Percentiles rank a stretch among this genome's conserved stretches.
These are phyloP conservation scores for Microdochium nivale DNA, from an alignment of 2,329 filamentous ascomycete genomes.

Conservation along the genomic window DNA sequence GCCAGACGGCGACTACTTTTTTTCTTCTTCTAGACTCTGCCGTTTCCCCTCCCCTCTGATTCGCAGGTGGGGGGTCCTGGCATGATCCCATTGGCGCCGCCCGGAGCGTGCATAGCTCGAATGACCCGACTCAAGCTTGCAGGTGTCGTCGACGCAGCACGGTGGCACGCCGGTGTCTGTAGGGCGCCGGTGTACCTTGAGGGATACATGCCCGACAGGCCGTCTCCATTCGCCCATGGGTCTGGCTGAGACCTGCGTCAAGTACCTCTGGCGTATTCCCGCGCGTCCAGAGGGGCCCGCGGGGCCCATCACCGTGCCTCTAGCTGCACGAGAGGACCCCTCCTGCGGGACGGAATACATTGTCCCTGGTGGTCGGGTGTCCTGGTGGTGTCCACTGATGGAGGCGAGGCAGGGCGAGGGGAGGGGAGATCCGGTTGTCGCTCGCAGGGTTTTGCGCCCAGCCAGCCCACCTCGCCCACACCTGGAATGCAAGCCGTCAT, in stretches of 20 bases:
- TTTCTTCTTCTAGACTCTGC: background rate
- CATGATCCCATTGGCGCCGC: background rate
- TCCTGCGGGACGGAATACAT: background rate
- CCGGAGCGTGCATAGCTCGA: background rate
- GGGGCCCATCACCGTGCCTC: too few relatives aligned
- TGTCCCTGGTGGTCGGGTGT: background rate
- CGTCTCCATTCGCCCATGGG: background rate
- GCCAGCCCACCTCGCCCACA: too few relatives aligned
- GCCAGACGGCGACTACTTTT: background rate
- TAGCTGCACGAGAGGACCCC: background rate
- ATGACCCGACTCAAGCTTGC: background rate
- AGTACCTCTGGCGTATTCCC: background rate
- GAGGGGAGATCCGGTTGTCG: too few relatives aligned
- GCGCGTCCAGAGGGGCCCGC: too few relatives aligned
- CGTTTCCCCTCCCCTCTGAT: background rate
- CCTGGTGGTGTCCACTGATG: too few relatives aligned
- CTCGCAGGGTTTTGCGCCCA: too few relatives aligned
- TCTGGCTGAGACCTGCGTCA: background rate
- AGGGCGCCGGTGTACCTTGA: background rate
- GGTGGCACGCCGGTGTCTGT: too few relatives aligned
- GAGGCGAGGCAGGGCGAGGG: too few relatives aligned
- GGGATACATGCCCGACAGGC: background rate
- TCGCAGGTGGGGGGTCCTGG: background rate
- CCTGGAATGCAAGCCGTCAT: too few relatives aligned
- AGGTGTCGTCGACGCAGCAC: too few relatives aligned